Percentiles rank a stretch among this genome's conserved stretches.
Evolutionary conservation across 192 early-diverging fungal species (phyloP).

Genomic region (Coemansia sp.): DNA sequence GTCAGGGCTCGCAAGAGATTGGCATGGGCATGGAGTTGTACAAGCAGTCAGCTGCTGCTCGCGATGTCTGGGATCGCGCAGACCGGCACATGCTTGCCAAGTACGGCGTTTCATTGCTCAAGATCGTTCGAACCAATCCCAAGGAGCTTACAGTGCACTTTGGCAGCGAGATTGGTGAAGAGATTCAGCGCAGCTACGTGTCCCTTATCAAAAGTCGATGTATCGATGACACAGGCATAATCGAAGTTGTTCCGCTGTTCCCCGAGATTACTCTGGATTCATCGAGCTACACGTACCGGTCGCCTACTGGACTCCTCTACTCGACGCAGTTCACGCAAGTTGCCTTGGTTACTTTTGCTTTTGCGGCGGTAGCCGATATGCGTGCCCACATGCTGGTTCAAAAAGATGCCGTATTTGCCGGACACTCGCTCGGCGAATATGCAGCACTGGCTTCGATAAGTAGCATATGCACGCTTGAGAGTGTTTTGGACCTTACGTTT

Average conservation of each 20-base stretch:
- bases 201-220: no score
- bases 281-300: constrained; percentile 76
- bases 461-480: constrained; percentile 76
- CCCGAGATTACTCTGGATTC: constrained; percentile 69
- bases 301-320: constrained; percentile 77
- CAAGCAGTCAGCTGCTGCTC: constrained; percentile 74
- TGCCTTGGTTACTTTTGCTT: constrained; percentile 80
- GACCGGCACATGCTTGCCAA: constrained; percentile 80
- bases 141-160: constrained; percentile 66
- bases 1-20: constrained; percentile 92
- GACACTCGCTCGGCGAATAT: constrained; percentile 94
- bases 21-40: constrained; percentile 98
- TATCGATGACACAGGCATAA: no score
- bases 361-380: constrained; percentile 88
- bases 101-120: constrained; percentile 89
- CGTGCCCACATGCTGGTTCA: constrained; percentile 78
- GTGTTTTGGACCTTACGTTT: constrained; percentile 86
- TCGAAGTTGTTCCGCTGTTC: background rate
- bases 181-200: constrained; percentile 79
- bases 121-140: constrained; percentile 88
- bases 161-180: constrained; percentile 79
- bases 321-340: constrained; percentile 95
- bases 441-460: constrained; percentile 80
- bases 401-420: constrained; percentile 77
- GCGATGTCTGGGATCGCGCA: constrained; percentile 88